Base-by-base conservation (phyloP, 768 basidiomycete species). In the Boletus tomentosulus region DNA sequence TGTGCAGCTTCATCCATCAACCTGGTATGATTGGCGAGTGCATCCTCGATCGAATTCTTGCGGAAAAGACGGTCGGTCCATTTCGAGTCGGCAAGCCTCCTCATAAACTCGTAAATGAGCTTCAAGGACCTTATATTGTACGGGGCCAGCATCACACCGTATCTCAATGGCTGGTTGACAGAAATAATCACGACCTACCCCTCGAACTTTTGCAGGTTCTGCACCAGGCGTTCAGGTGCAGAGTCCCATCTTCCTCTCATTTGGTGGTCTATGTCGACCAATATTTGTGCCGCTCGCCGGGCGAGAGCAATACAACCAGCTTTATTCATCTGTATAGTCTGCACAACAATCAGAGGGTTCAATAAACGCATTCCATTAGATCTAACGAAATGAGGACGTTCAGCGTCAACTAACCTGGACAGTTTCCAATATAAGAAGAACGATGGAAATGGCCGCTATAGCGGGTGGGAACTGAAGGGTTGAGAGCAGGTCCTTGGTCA, bases 211-310 rank as follows among this genome's bases (percentile, higher is more conserved):
- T 64, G 60, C 28, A 80, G 46, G 48, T 76, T 78, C 47, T 66
- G 71, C 9, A 76, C 49, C 16, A 80, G 60, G 5, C 68, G 60
- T 24, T 67, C 63, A 0, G 79, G 76, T 1, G 77, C 76, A 35
- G 66, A 62, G n/a, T 76, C 71, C 73, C 74, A 76, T 44, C 72
- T 65, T 33, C 71, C 77, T 9, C 62, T 65, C 76, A 80, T 79
- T 33, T 77, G 75, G 45, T 73, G 69, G 16, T 73, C 68, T 31
- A 80, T 73, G 46, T 78, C 73, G 25, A 74, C 56, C 28, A 79
- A 51, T 31, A 80, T 69, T 15, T 73, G 65, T 13, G 75, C 68
- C 24, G 77, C 76, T 9, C 77, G 70, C 34, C 70, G 64, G 4
- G 74, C 76, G 27, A 75, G 57, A 22, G 73, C 61, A 48, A 69